Conservation (phyloP, 2,329 filamentous ascomycete species). For the Trichoderma sp. region DNA sequence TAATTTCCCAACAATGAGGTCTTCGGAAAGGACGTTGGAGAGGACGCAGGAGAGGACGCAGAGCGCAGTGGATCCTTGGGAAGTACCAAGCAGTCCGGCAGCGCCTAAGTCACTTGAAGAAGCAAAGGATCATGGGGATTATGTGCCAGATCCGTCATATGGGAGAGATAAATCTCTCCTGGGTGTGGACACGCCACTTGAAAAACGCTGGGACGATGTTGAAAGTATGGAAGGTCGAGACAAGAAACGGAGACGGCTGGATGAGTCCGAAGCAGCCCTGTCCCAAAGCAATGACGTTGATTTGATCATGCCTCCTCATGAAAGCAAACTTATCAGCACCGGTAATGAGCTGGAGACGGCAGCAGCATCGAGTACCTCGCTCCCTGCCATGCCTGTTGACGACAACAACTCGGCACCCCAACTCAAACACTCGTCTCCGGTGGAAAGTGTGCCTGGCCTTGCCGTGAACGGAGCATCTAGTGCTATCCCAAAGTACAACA, state of each 20-base stretch:
- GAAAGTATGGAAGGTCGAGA: constrained; percentile 19
- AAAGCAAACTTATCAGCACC: constrained; percentile 23
- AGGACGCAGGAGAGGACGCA: not conserved
- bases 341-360: constrained; percentile 19
- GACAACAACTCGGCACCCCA: constrained; percentile 37
- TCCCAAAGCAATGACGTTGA: constrained; percentile 32
- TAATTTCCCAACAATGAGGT: constrained; percentile 25
- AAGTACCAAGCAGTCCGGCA: constrained; percentile 49
- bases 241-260: constrained; percentile 32
- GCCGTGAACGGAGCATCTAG: constrained; percentile 30
- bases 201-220: not conserved
- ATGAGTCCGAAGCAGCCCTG: constrained; percentile 24
- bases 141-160: not conserved
- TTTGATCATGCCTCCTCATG: constrained; percentile 33
- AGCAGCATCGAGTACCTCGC: constrained; percentile 16
- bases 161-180: not conserved
- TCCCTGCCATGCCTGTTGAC: constrained; percentile 30
- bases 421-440: constrained; percentile 39
- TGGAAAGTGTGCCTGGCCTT: constrained; percentile 44
- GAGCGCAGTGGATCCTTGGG: constrained; percentile 41
- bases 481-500: constrained; percentile 24
- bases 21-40: not conserved
- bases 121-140: not conserved
- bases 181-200: not conserved
- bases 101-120: not conserved